Percentiles rank a stretch among this genome's conserved stretches.
These are phyloP conservation scores for Malassezia cuniculi DNA, from an alignment of 1,284 basidiomycete genomes.

Conservation along the genomic window DNA sequence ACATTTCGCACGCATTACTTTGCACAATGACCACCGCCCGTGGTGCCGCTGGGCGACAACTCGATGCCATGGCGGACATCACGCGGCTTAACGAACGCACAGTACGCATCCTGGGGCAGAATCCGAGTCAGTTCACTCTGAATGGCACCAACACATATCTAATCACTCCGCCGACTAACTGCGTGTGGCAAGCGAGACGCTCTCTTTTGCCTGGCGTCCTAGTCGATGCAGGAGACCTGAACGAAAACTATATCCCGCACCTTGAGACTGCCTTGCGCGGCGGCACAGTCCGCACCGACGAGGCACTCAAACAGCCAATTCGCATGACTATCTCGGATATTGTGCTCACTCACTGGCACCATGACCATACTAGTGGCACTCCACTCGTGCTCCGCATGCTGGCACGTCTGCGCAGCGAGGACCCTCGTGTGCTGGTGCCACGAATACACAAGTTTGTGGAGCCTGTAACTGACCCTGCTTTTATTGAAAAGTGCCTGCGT, in stretches of 20 bases:
- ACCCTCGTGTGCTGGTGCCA: slow-evolving; percentile 38
- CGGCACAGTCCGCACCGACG: slow-evolving; percentile 15
- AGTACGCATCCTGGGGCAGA: slow-evolving; percentile 54
- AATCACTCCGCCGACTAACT: slow-evolving; percentile 45
- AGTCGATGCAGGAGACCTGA: slow-evolving; percentile 75
- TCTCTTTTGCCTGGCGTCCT: slow-evolving; percentile 58
- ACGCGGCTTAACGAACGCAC: slow-evolving; percentile 23
- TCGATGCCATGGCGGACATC: slow-evolving; percentile 14
- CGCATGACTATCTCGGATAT: slow-evolving; percentile 24
- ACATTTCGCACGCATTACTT: neutral
- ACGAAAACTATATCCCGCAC: slow-evolving; percentile 56
- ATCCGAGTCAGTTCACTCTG: slow-evolving; percentile 78
- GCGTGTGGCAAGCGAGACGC: slow-evolving; percentile 34
- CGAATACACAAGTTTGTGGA: slow-evolving; percentile 48
- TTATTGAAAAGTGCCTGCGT: slow-evolving; percentile 67
- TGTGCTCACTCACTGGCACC: slow-evolving; percentile 78
- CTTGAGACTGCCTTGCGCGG: slow-evolving; percentile 54
- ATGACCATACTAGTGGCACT: slow-evolving; percentile 71
- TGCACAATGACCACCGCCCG: neutral
- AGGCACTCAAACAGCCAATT: slow-evolving; percentile 18
- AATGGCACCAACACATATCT: slow-evolving; percentile 95
- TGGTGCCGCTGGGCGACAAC: too few species aligned
- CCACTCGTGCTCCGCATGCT: slow-evolving; percentile 60
- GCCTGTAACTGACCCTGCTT: slow-evolving; percentile 52
- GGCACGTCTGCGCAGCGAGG: slow-evolving; percentile 42